Conservation (phyloP, 2,329 filamentous ascomycete species). For the Bertia moriformis region DNA sequence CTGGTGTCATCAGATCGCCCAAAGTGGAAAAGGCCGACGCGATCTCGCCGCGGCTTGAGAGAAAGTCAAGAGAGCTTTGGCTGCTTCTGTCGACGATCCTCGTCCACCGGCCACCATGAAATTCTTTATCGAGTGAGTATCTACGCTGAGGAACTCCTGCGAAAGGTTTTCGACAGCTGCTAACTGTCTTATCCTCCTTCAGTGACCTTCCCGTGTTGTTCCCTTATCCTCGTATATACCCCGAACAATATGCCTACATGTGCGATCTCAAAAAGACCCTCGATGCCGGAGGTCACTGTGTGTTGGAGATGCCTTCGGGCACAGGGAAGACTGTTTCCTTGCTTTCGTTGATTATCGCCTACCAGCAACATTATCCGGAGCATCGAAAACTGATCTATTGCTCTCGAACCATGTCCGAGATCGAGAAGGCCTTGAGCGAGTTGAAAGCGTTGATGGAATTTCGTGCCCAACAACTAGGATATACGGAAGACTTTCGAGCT, state of each 20-base stretch:
- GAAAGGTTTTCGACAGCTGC: background rate
- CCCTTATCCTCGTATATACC: conserved; percentile 62
- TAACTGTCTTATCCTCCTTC: conserved; percentile 7
- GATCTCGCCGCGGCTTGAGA: background rate
- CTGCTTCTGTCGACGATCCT: no score
- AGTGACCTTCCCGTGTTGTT: conserved; percentile 58
- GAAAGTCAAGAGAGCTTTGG: no score
- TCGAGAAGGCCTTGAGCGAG: conserved; percentile 91
- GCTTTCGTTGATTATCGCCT: conserved; percentile 86
- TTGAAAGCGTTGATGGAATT: conserved; percentile 91
- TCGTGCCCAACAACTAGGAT: conserved; percentile 72
- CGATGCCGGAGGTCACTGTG: conserved; percentile 86
- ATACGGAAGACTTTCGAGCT: conserved; percentile 82
- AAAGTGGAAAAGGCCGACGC: background rate
- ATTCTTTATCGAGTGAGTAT: conserved; percentile 62
- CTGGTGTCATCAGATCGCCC: background rate
- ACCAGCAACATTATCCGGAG: conserved; percentile 85
- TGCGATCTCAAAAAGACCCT: conserved; percentile 75
- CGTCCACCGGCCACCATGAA: conserved; percentile 53
- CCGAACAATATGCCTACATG: conserved; percentile 69
- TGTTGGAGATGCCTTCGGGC: conserved; percentile 96
- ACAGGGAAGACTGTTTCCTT: conserved; percentile 96
- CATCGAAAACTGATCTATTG: conserved; percentile 96
- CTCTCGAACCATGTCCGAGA: conserved; percentile 91
- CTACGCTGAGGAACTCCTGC: background rate